Percentiles rank a stretch among this genome's conserved stretches.
These are phyloP conservation scores for Tylopilus rubrobrunneus DNA, from an alignment of 768 basidiomycete species.

Conservation along the genomic window DNA sequence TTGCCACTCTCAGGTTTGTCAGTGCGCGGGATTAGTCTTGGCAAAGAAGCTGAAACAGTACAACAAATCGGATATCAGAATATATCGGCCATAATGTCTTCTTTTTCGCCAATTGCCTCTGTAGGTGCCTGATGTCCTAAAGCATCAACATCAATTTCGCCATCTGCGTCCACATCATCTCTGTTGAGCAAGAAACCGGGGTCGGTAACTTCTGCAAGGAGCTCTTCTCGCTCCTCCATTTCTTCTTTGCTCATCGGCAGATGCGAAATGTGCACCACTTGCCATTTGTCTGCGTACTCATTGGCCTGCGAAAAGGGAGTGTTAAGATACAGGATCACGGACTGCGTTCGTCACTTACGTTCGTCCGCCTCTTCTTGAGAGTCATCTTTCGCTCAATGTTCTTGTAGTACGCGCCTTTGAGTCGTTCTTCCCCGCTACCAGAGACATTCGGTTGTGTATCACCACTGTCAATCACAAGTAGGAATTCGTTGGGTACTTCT, in stretches of 20 bases:
- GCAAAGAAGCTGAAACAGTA: not conserved
- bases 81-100: slow-evolving; percentile 32
- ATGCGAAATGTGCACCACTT: slow-evolving; percentile 71
- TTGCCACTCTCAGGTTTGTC: not conserved
- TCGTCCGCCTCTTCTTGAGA: slow-evolving; percentile 78
- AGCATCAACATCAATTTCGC: slow-evolving; percentile 49
- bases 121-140: slow-evolving; percentile 55
- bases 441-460: slow-evolving; percentile 35
- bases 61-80: slow-evolving; percentile 18
- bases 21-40: not conserved
- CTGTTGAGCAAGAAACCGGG: slow-evolving; percentile 50
- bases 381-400: slow-evolving; percentile 86
- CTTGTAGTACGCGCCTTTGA: slow-evolving; percentile 82
- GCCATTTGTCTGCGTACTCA: slow-evolving; percentile 82
- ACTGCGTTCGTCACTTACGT: slow-evolving; percentile 44
- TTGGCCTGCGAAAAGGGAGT: slow-evolving; percentile 41
- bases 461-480: slow-evolving; percentile 70
- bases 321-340: not conserved
- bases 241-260: slow-evolving; percentile 70
- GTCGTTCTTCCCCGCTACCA: slow-evolving; percentile 37
- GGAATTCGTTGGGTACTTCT: slow-evolving; percentile 80
- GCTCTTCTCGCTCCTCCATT: slow-evolving; percentile 72
- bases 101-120: slow-evolving; percentile 44
- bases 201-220: slow-evolving; percentile 73
- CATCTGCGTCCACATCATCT: slow-evolving; percentile 57